A percentile compares a stretch with the other conserved stretches of the same genome.
phyloP scores from a whole-genome alignment of 352 stramenopile genomes.

The Pythium rhizo-oryzae region DNA sequence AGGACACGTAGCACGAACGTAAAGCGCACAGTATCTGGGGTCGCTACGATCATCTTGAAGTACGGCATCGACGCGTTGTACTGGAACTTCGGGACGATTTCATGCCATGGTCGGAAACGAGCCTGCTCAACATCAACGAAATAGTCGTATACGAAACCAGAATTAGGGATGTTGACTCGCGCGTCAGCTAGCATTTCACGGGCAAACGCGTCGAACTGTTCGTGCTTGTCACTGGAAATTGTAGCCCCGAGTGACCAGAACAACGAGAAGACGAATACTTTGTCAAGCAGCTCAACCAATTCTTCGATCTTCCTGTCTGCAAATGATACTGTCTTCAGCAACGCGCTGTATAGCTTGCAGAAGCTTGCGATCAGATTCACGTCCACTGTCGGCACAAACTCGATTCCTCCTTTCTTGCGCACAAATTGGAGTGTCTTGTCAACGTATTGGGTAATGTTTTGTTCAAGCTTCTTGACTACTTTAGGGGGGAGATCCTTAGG shows the following conservation, averaged over 20 bases:
- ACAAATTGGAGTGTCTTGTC: constrained; percentile 63
- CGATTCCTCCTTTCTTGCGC: constrained; percentile 42
- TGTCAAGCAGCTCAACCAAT: constrained; percentile 34
- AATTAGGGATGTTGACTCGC: constrained; percentile 38
- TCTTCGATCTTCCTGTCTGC: constrained; percentile 24
- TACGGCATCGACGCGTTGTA: constrained; percentile 46
- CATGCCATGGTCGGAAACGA: constrained; percentile 35
- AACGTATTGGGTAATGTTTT: constrained; percentile 44
- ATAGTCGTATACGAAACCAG: constrained; percentile 69
- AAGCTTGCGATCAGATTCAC: constrained; percentile 75
- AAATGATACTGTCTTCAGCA: constrained; percentile 20
- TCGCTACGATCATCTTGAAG: constrained; percentile 66
- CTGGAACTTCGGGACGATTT: constrained; percentile 47
- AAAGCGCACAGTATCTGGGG: constrained; percentile 51
- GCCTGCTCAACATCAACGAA: constrained; percentile 53
- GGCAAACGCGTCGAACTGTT: constrained; percentile 66
- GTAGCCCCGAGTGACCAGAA: constrained; percentile 82
- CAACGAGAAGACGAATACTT: constrained; percentile 78
- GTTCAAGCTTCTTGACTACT: constrained; percentile 28
- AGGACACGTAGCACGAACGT: constrained; percentile 42
- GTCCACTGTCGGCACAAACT: constrained; percentile 82
- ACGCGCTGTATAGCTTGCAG: constrained; percentile 55
- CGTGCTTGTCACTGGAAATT: constrained; percentile 53
- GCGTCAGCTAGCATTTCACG: constrained; percentile 39
- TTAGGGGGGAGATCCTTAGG: constrained; percentile 32